Conservation (phyloP, 768 basidiomycete genomes). For the Podaxis pistillaris region DNA sequence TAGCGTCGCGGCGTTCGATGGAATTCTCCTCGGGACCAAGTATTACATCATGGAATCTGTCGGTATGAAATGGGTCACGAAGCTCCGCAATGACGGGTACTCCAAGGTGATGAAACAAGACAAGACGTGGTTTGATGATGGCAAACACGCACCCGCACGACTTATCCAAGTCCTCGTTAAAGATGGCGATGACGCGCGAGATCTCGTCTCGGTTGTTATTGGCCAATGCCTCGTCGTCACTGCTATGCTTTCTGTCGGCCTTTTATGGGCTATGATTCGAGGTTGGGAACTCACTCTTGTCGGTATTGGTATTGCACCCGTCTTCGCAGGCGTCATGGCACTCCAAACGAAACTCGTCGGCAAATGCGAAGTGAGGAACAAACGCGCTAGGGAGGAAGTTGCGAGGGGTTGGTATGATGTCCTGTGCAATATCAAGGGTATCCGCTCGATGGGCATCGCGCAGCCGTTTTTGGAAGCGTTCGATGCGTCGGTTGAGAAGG, state of each 20-base stretch:
- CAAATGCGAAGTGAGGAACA: constrained; percentile 75
- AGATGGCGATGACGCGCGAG: constrained; percentile 86
- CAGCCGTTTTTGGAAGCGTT: constrained; percentile 68
- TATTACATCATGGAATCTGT: constrained; percentile 78
- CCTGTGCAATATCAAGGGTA: constrained; percentile 81
- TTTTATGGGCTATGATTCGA: constrained; percentile 83
- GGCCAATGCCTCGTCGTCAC: constrained; percentile 71
- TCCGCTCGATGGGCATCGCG: constrained; percentile 86
- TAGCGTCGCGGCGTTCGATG: constrained; percentile 72
- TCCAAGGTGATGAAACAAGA: constrained; percentile 71
- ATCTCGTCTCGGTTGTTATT: constrained; percentile 70
- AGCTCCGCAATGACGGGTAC: constrained; percentile 57
- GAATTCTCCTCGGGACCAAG: constrained; percentile 70
- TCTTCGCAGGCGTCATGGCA: constrained; percentile 75
- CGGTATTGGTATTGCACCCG: constrained; percentile 82
- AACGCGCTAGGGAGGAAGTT: constrained; percentile 82
- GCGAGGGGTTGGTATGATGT: constrained; percentile 85
- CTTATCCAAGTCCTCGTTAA: constrained; percentile 80
- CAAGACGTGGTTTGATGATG: constrained; percentile 81
- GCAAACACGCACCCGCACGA: constrained; percentile 52
- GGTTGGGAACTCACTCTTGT: constrained; percentile 95
- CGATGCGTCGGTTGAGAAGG: constrained; percentile 55
- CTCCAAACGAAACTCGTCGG: constrained; percentile 72
- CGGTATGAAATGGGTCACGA: constrained; percentile 73
- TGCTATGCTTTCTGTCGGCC: constrained; percentile 79